phyloP scores from a whole-genome alignment of 2,329 filamentous ascomycete genomes.

The Massarina eburnea region DNA sequence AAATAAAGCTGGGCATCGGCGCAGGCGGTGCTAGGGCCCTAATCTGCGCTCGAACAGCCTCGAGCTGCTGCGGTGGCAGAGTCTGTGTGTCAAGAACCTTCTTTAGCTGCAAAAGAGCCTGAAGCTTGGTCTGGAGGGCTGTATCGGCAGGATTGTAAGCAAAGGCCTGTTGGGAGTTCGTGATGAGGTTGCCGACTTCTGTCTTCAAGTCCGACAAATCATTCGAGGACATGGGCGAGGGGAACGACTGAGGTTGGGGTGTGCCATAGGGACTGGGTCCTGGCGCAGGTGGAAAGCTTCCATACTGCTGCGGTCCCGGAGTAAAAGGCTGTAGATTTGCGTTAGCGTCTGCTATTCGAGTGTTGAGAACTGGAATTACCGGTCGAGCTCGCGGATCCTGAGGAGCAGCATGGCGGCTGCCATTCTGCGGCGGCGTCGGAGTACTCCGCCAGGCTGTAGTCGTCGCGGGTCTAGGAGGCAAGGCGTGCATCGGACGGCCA shows the following conservation, averaged over 20 bases:
- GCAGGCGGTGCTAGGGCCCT: conserved; percentile 65
- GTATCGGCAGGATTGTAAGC: conserved; percentile 74
- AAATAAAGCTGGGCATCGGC: conserved; percentile 35
- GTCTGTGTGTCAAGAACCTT: conserved; percentile 75
- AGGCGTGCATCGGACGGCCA: conserved; percentile 44
- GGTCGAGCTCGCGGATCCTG: conserved; percentile 41
- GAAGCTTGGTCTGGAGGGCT: conserved; percentile 75
- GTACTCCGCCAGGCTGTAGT: conserved; percentile 69
- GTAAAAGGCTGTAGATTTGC: conserved; percentile 20
- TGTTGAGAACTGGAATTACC: conserved; percentile 20
- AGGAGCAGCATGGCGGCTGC: conserved; percentile 34
- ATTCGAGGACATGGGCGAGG: conserved; percentile 30
- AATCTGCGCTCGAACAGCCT: conserved; percentile 83
- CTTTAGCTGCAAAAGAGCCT: conserved; percentile 84
- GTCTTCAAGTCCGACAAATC: conserved; percentile 68
- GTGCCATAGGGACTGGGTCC: conserved; percentile 33
- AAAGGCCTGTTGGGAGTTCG: conserved; percentile 71
- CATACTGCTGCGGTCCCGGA: conserved; percentile 28
- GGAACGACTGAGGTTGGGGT: conserved; percentile 38
- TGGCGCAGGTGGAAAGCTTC: conserved; percentile 23
- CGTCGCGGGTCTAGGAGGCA: conserved; percentile 43
- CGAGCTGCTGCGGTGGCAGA: conserved; percentile 77
- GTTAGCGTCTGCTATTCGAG: not conserved
- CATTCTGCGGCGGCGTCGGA: conserved; percentile 66
- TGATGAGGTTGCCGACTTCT: conserved; percentile 80